Evolutionary conservation across 441 rosid species (phyloP), one percentile per base, ranked within the genome.

Genomic region (Adansonia madagascariensis): DNA sequence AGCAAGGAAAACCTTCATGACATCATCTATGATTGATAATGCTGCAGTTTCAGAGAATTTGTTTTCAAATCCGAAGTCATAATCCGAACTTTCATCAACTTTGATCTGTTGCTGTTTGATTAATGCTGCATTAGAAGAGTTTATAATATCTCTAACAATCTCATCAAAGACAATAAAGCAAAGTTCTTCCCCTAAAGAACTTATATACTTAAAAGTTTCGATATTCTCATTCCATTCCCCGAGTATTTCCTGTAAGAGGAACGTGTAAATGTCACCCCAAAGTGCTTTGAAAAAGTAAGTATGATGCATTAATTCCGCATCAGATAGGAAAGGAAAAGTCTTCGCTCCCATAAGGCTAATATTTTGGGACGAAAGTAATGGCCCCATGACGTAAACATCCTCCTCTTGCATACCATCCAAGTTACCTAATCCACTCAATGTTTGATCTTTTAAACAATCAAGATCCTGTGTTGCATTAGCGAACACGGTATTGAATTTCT

Each of bases 11-110:
- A 81, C 83, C 81, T 12, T 73, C 50, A n/a, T 60, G 20, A 86
- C 43, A 75, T 80, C 87, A 78, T 84, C 85, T 77, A 76, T 81
- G 68, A 85, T 49, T 0, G 77, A 69, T 55, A 55, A 59, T 67
- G 85, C 84, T 50, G 74, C 74, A 73, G 68, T 68, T 66, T 84
- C 71, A 22, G 74, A 44, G 17, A 61, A 68, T 4, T 60, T 71
- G 59, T 56, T 10, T 12, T 39, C 24, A 17, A 17, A 8, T 18
- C 56, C 65, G 46, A 64, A 49, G 24, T 39, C 65, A 66, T 52
- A 1, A 6, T 35, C 46, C 49, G 50, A 24, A 52, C 71, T 60
- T 6, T 59, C 75, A 1, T 22, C 5, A 71, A 10, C 63, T 71
- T 74, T 61, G 17, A 22, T 44, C 81, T 79, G 79, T 62, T 69